phyloP scores from a whole-genome alignment of 352 stramenopile species.

The Blastocystis sp. region DNA sequence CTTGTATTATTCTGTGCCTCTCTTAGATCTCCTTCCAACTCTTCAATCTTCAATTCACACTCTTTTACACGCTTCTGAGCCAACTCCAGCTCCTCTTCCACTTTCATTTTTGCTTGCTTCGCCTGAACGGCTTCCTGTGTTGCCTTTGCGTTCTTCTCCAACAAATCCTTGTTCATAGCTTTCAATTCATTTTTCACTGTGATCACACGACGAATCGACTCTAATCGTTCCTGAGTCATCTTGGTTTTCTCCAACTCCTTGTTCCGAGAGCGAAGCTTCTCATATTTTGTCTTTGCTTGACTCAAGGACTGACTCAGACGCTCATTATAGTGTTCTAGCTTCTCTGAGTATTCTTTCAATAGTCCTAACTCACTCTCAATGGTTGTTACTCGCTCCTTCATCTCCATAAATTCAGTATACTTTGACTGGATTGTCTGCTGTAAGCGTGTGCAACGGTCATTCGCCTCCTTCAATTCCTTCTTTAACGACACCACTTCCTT shows the following conservation, averaged over 20 bases:
- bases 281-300: not conserved
- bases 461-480: conserved; percentile 3
- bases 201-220: not conserved
- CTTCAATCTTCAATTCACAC: conserved; percentile 31
- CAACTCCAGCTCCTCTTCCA: not conserved
- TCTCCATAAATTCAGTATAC: conserved; percentile 49
- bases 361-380: not conserved
- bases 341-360: not conserved
- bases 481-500: not conserved
- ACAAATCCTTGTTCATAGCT: not conserved
- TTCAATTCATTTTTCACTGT: conserved; percentile 29
- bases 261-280: not conserved
- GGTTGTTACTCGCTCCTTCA: not conserved
- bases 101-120: not conserved
- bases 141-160: not conserved
- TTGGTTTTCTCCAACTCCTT: conserved; percentile 45
- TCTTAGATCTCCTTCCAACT: conserved; percentile 26
- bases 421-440: conserved; percentile 54
- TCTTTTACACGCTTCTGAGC: not conserved
- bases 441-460: not conserved
- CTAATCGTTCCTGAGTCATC: conserved; percentile 4
- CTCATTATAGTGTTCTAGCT: not conserved
- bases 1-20: conserved; percentile 13
- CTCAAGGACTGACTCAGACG: not conserved
- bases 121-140: not conserved